Conservation (phyloP, 2,329 filamentous ascomycete species). For the Triangularia setosa region DNA sequence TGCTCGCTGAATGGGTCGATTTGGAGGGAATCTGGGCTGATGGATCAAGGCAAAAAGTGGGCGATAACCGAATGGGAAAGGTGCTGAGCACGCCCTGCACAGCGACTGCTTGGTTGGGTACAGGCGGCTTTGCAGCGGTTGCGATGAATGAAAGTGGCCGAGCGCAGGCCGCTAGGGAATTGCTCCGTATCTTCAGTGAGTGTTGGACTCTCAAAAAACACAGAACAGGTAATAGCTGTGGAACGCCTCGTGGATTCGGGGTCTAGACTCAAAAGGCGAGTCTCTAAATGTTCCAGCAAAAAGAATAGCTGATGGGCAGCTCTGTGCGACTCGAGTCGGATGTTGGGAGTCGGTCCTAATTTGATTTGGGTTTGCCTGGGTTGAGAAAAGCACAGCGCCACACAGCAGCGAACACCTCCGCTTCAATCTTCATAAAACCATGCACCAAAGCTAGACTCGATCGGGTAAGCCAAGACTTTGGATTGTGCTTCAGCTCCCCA, state of each 20-base stretch:
- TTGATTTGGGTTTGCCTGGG: not conserved
- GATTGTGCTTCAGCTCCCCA: not conserved
- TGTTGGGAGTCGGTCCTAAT: not conserved
- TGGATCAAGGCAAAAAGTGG: conserved; percentile 20
- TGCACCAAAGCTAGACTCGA: conserved; percentile 11
- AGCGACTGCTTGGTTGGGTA: conserved; percentile 2
- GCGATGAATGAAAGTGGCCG: not conserved
- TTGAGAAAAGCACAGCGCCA: not conserved
- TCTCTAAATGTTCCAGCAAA: not conserved
- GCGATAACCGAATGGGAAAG: conserved; percentile 22
- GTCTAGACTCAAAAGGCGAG: not conserved
- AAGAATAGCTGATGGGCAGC: not conserved
- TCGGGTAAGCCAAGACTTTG: not conserved
- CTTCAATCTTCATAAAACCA: conserved; percentile 1
- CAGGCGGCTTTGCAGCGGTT: conserved; percentile 8
- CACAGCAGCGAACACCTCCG: not conserved
- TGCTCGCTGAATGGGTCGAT: conserved; percentile 26
- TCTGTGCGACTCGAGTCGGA: not conserved
- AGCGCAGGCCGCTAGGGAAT: not conserved
- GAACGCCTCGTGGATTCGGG: not conserved
- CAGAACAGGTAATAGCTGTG: not conserved
- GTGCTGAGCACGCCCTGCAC: conserved; percentile 11
- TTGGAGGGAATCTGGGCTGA: conserved; percentile 28
- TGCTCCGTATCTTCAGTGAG: not conserved
- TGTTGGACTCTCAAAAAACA: not conserved